Conservation (phyloP, 192 early-diverging fungal species). For the Kickxella alabastrina region DNA sequence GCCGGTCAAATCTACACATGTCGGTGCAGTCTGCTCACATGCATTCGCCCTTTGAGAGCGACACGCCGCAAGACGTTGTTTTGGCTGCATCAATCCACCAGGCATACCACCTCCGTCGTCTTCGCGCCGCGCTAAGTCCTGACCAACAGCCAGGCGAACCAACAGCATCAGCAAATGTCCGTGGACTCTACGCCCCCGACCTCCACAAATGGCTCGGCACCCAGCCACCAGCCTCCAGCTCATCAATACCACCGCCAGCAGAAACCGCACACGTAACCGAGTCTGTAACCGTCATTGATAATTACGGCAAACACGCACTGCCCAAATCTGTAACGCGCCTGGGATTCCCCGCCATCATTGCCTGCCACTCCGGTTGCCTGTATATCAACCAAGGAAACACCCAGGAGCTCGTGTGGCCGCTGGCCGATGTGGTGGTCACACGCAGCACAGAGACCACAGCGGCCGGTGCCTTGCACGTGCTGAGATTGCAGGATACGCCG, state of each 20-base stretch:
- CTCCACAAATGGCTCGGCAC: constrained; percentile 23
- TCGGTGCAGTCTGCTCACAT: neutral
- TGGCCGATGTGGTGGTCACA: constrained; percentile 19
- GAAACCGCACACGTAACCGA: no score
- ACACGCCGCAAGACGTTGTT: constrained; percentile 4
- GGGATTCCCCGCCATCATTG: constrained; percentile 18
- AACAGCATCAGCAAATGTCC: neutral
- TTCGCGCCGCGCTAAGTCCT: neutral
- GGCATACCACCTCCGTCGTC: constrained; percentile 12
- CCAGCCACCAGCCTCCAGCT: no score
- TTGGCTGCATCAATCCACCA: constrained; percentile 30
- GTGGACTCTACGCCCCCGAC: constrained; percentile 9
- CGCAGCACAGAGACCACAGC: constrained; percentile 2
- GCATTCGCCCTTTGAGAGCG: constrained; percentile 22
- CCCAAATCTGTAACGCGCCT: constrained; percentile 15
- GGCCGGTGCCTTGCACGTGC: neutral
- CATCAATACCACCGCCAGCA: no score
- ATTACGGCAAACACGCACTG: constrained; percentile 19
- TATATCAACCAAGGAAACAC: constrained; percentile 3
- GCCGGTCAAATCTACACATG: no score
- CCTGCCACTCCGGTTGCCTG: constrained; percentile 25
- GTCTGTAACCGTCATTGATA: constrained; percentile 24
- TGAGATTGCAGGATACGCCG: constrained; percentile 15
- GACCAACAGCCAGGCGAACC: neutral
- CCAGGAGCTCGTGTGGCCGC: constrained; percentile 33